A percentile compares a stretch with the other conserved stretches of the same genome.
These are phyloP conservation scores for Hydnomerulius pinastri DNA, from an alignment of 768 basidiomycete species.

Conservation along the genomic window DNA sequence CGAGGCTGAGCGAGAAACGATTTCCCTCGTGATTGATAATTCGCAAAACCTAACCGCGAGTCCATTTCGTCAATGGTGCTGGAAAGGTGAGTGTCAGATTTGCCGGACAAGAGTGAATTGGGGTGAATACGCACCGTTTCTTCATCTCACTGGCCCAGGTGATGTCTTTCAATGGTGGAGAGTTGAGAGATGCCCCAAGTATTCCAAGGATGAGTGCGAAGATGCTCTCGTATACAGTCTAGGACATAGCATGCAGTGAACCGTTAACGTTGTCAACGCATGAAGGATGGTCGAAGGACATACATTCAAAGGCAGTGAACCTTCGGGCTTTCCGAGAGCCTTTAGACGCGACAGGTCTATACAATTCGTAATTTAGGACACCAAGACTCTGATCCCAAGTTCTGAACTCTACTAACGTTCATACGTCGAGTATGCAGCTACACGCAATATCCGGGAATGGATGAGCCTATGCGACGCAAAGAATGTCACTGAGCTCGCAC, in stretches of 20 bases:
- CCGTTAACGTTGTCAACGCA: background rate
- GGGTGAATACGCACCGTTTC: slow-evolving; percentile 53
- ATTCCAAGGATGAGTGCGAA: slow-evolving; percentile 66
- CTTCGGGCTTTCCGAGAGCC: slow-evolving; percentile 71
- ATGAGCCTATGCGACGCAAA: slow-evolving; percentile 1
- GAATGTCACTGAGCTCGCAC: slow-evolving; percentile 33
- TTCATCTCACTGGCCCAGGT: slow-evolving; percentile 92
- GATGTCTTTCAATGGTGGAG: slow-evolving; percentile 73
- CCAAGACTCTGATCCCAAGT: background rate
- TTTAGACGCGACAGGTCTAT: slow-evolving; percentile 77
- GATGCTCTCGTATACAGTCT: slow-evolving; percentile 73
- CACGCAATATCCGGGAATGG: slow-evolving; percentile 3
- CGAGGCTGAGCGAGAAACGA: slow-evolving; percentile 27
- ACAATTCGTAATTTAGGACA: slow-evolving; percentile 6
- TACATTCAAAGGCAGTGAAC: slow-evolving; percentile 65
- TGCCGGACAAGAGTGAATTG: background rate
- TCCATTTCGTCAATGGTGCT: slow-evolving; percentile 81
- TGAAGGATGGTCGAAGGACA: slow-evolving; percentile 16
- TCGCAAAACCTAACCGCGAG: slow-evolving; percentile 63
- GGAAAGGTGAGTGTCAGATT: slow-evolving; percentile 3
- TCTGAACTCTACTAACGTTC: slow-evolving; percentile 54
- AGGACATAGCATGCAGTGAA: slow-evolving; percentile 1
- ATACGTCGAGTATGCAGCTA: slow-evolving; percentile 81
- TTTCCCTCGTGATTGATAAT: slow-evolving; percentile 58
- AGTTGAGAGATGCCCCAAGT: slow-evolving; percentile 70